Evolutionary conservation across 1,139 yeast species (phyloP), one percentile per base, ranked within the genome.

Genomic region (Kodamaea suecica): DNA sequence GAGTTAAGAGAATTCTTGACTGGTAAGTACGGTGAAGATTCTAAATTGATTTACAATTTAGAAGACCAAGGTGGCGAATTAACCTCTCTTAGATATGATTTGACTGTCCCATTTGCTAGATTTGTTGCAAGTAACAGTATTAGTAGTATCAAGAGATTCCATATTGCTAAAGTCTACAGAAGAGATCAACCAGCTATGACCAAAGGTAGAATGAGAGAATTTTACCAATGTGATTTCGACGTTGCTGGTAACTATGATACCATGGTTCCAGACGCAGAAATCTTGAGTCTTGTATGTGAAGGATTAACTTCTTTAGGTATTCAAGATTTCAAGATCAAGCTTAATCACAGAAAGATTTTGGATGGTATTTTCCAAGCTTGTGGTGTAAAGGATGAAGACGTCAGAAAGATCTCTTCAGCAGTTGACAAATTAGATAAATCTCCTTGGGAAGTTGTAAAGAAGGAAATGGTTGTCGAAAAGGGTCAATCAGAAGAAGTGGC

Each of bases 161-260:
- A 92, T 66, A 86, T 92, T 48, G 98, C 98, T 49, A 92, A 92
- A 63, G 98, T 92, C 36, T 92, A 92, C 66, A 79, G 98, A 67
- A 83, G 98, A 66, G 98, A 92, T 59, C 98, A 92, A 63, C 98
- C 98, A 4, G 98, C 98, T 11, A 92, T 92, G 98, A 90, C 97
- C 39, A 92, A 92, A 63, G 98, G 98, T 40, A 80, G 98, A 65
- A 92, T 92, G 98, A 84, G 98, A 75, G 98, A 92, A 63, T 92
- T 92, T 53, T 92, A 92, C 64, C 98, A 92, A 66, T 92, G 98
- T 70, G 98, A 92, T 67, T 85, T 92, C 52, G 98, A 92, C 59
- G 73, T 92, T 54, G 98, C 98, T 24, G 98, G 98, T 37, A 66
- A 62, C 39, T 90, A 84, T 59, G 98, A 92, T 55, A 55, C 80